Base-by-base conservation (phyloP, 192 early-diverging fungal species). In the Coemansia sp. region DNA sequence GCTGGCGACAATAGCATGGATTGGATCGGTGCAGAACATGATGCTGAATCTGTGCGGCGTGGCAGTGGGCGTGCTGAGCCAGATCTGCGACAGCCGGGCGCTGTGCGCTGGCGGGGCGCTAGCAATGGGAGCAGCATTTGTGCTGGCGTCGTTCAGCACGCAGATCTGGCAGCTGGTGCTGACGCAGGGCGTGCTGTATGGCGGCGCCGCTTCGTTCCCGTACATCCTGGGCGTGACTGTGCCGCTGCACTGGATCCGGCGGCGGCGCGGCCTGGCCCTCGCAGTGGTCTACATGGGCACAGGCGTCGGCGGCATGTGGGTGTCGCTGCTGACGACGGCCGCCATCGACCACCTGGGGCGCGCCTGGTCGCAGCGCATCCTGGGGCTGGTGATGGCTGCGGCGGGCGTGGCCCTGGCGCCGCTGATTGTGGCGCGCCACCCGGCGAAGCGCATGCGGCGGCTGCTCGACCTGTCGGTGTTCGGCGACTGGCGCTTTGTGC, bases 111-210 rank as follows among this genome's bases (percentile, higher is more conserved):
- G 20, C 1, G 73, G 64, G 1, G 59, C 73, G 17, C 15, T 64
- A 0, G n/a, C 40, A 0, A 68, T 81, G 73, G 70, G 72, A 20
- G 13, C 56, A 14, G 50, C 73, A 17, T 68, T 84, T 23, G 61
- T 84, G 13, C 45, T 74, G 28, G 82, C 82, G 7, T 81, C 82
- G 36, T 78, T 84, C 31, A 69, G 70, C 45, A 81, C 82, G 4
- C 45, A 70, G 57, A 33, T 83, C 2, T 83, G 82, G 82, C 82
- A 83, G 65, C 60, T 84, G 50, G 67, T 65, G 22, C 20, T 84
- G 55, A 78, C 82, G 14, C 82, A 84, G 36, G 82, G 82, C 14
- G 34, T 74, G 20, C 17, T 81, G 67, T 83, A 66, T 28, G 75
- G 81, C 8, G 33, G 59, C 3, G 65, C 70, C 0, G 75, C 75